These are phyloP conservation scores for Eucalyptus tenuipes DNA, from an alignment of 345 rosid species.

Conservation along the genomic window DNA sequence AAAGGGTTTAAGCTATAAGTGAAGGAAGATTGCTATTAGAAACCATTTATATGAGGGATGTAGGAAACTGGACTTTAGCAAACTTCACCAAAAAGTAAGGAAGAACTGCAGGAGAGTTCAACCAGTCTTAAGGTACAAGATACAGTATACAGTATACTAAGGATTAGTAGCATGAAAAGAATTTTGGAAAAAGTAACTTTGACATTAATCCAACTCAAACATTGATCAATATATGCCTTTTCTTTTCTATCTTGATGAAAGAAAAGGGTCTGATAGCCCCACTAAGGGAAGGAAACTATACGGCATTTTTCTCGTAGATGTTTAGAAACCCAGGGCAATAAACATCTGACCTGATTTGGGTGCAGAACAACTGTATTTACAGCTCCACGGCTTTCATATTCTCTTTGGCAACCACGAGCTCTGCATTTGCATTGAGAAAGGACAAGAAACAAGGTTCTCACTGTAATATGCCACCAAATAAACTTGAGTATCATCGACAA, in stretches of 20 bases:
- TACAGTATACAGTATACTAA: neutral
- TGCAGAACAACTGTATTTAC: conserved; percentile 92
- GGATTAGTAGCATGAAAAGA: neutral
- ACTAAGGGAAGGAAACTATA: neutral
- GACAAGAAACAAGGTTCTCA: neutral
- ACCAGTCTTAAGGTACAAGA: neutral
- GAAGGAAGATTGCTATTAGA: neutral
- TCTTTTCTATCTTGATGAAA: neutral
- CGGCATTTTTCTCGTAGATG: neutral
- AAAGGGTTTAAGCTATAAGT: neutral
- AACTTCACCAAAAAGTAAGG: neutral
- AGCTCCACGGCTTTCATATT: conserved; percentile 93
- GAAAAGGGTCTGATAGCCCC: neutral
- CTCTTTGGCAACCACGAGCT: conserved; percentile 96
- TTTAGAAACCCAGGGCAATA: neutral
- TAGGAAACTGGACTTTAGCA: neutral
- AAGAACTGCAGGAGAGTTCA: neutral
- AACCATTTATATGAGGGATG: neutral
- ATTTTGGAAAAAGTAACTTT: neutral
- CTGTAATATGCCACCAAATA: neutral
- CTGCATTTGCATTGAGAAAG: conserved; percentile 28
- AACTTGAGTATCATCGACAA: neutral
- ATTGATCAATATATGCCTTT: neutral
- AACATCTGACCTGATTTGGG: conserved; percentile 77
- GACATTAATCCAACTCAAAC: neutral